These are phyloP conservation scores for Cryoendolithus antarcticus DNA, from an alignment of 2,329 filamentous ascomycete genomes.

Conservation along the genomic window DNA sequence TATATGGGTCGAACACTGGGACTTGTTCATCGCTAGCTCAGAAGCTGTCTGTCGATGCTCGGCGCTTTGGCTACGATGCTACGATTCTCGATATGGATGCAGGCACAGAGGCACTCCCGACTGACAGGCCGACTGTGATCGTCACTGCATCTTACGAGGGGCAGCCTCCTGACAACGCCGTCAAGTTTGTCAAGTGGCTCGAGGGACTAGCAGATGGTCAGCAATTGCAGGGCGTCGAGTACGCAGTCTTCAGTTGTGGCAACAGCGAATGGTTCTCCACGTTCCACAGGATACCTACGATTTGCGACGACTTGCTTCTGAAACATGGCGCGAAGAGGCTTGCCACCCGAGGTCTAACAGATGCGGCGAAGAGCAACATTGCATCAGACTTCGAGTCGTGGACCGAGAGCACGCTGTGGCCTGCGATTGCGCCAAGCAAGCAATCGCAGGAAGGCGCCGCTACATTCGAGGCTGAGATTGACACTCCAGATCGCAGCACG, in stretches of 20 bases:
- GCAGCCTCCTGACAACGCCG: conserved; percentile 31
- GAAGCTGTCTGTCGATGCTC: conserved; percentile 23
- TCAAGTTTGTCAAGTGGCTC: conserved; percentile 31
- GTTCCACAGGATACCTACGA: conserved; percentile 29
- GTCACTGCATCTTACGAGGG: conserved; percentile 32
- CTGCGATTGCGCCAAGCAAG: not conserved
- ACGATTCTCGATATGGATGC: conserved; percentile 24
- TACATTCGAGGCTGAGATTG: not conserved
- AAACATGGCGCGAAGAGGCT: conserved; percentile 21
- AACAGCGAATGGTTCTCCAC: conserved; percentile 31
- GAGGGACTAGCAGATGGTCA: conserved; percentile 3
- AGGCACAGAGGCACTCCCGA: conserved; percentile 16
- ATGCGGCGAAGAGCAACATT: conserved; percentile 26
- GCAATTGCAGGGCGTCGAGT: conserved; percentile 23
- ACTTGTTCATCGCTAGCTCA: conserved; percentile 30
- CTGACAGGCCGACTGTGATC: conserved; percentile 26
- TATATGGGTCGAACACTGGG: conserved; percentile 29
- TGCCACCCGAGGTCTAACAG: conserved; percentile 21
- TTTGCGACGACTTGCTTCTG: conserved; percentile 22
- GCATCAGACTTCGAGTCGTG: conserved; percentile 31
- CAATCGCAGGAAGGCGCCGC: not conserved
- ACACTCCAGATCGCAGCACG: conserved; percentile 1
- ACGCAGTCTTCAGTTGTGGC: conserved; percentile 30
- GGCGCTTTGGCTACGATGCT: conserved; percentile 21
- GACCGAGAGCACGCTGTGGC: conserved; percentile 8